Evolutionary conservation across 805 yeast species (phyloP).

Genomic region (Candida sithepensis): DNA sequence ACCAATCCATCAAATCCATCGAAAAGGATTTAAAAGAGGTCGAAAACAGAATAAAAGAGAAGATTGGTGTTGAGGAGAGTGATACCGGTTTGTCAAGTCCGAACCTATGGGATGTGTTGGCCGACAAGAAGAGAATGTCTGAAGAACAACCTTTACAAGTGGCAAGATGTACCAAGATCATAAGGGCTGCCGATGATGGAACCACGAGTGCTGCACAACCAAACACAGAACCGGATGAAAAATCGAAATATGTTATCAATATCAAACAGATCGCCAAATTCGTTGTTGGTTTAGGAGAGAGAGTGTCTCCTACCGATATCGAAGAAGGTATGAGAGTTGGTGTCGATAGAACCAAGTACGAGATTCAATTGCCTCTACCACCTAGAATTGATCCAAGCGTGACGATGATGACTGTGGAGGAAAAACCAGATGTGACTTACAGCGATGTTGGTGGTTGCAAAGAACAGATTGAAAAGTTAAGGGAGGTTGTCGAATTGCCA

Average conservation of each 20-base stretch:
- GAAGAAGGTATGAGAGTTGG: conserved; percentile 99
- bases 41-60: conserved; percentile 87
- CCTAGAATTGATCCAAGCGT: conserved; percentile 97
- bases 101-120: conserved; percentile 95
- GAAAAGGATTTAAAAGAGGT: conserved; percentile 84
- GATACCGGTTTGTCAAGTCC: conserved; percentile 98
- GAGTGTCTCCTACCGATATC: conserved; percentile 96
- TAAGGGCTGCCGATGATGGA: conserved; percentile 51
- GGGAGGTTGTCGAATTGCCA: conserved; percentile 96
- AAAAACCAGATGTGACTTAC: conserved; percentile 97
- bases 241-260: conserved; percentile 90
- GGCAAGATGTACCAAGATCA: conserved; percentile 97
- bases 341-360: conserved; percentile 95
- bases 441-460: conserved; percentile 98
- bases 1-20: conserved; percentile 68
- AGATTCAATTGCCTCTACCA: conserved; percentile 94
- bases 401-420: conserved; percentile 99
- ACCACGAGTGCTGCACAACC: conserved; percentile 13
- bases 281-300: conserved; percentile 93
- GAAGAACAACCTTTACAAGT: conserved; percentile 97
- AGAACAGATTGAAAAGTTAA: conserved; percentile 93
- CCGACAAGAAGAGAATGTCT: conserved; percentile 88
- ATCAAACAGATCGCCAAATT: conserved; percentile 98
- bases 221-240: conserved; percentile 51
- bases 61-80: conserved; percentile 89